Conservation (phyloP, 139 green algal species). For the Cymbomonas tetramitiformis region DNA sequence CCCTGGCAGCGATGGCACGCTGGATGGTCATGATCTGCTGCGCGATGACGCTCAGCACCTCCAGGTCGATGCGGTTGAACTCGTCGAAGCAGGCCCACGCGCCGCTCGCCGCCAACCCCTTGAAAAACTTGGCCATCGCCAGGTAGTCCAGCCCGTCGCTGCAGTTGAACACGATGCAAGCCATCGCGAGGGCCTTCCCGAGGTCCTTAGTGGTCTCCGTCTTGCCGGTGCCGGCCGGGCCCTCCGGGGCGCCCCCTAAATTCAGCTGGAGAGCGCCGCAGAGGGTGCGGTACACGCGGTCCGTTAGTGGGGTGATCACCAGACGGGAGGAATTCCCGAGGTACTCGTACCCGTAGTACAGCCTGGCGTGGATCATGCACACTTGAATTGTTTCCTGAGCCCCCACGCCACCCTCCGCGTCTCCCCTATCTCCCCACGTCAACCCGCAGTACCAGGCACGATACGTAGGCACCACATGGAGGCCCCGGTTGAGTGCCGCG, state of each 20-base stretch:
- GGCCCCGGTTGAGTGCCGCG: too few species aligned
- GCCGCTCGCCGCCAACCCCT: slow-evolving; percentile 49
- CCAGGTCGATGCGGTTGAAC: too few species aligned
- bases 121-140: slow-evolving; percentile 69
- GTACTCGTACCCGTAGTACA: slow-evolving; percentile 68
- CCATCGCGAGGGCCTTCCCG: slow-evolving; percentile 55
- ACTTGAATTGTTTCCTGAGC: slow-evolving; percentile 42
- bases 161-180: slow-evolving; percentile 76
- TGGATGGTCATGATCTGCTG: slow-evolving; percentile 43
- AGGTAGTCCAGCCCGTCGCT: slow-evolving; percentile 50
- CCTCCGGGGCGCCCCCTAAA: slow-evolving; percentile 54
- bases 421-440: too few species aligned
- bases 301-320: too few species aligned
- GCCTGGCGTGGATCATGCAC: slow-evolving; percentile 55
- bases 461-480: too few species aligned
- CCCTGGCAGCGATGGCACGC: slow-evolving; percentile 47
- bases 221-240: too few species aligned
- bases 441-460: too few species aligned
- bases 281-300: slow-evolving; percentile 62
- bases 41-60: slow-evolving; percentile 47
- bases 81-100: slow-evolving; percentile 65
- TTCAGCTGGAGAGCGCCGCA: slow-evolving; percentile 57
- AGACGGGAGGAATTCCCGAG: slow-evolving; percentile 48
- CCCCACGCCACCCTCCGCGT: too few species aligned
- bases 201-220: too few species aligned